Conservation (phyloP, 2,329 filamentous ascomycete species). For the Ophidiomyces ophidiicola region DNA sequence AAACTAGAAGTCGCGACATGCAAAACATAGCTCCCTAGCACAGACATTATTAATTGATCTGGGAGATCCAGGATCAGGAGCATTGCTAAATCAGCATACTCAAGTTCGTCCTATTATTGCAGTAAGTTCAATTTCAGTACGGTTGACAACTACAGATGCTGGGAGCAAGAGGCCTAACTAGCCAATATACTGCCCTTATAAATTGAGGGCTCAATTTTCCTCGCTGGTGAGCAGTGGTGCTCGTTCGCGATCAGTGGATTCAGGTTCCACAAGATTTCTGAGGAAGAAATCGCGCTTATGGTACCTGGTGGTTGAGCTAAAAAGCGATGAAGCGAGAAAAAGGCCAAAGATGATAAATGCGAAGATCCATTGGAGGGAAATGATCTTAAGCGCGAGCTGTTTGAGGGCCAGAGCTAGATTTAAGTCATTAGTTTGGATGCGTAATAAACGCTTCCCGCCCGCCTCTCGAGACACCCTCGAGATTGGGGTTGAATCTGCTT, state of each 20-base stretch:
- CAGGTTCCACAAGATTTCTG: slow-evolving; percentile 23
- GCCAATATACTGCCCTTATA: too few species aligned
- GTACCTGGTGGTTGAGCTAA: slow-evolving; percentile 27
- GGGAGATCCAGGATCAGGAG: too few species aligned
- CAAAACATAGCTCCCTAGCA: too few species aligned
- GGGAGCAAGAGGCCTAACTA: too few species aligned
- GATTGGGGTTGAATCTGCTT: slow-evolving; percentile 20
- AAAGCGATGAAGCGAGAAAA: slow-evolving; percentile 54
- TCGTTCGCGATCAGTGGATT: slow-evolving; percentile 41
- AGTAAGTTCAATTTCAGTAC: too few species aligned
- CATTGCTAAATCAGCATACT: too few species aligned
- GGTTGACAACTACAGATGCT: too few species aligned
- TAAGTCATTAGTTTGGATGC: slow-evolving; percentile 11
- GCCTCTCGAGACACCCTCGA: background rate
- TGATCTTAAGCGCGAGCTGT: slow-evolving; percentile 59
- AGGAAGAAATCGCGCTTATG: slow-evolving; percentile 27
- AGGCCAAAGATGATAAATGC: slow-evolving; percentile 69
- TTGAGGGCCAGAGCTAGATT: slow-evolving; percentile 54
- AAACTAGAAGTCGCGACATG: too few species aligned
- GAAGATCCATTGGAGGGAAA: slow-evolving; percentile 87
- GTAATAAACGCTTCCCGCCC: too few species aligned
- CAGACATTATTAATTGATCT: too few species aligned
- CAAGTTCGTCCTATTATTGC: too few species aligned
- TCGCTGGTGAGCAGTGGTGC: slow-evolving; percentile 40
- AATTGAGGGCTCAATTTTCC: too few species aligned